phyloP scores from a whole-genome alignment of 1,284 basidiomycete species.

The Ceratobasidium papillatum region DNA sequence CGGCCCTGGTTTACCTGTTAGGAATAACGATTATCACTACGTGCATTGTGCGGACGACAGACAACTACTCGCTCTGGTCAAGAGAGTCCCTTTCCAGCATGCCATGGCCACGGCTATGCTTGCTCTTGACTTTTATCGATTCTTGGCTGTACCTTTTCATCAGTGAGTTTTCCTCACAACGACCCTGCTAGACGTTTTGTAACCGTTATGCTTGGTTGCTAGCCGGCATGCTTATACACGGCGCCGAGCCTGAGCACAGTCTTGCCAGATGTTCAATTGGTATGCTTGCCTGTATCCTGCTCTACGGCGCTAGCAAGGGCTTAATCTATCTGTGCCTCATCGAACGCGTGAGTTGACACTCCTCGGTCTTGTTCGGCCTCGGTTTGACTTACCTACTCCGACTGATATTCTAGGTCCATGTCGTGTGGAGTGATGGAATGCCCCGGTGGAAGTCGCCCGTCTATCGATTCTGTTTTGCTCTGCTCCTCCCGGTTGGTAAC shows the following conservation, averaged over 20 bases:
- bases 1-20: constrained; percentile 26
- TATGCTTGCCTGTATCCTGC: constrained; percentile 26
- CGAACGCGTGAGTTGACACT: constrained; percentile 8
- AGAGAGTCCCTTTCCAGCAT: background rate
- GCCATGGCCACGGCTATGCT: constrained; percentile 35
- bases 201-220: background rate
- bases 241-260: constrained; percentile 11
- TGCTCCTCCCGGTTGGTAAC: constrained; percentile 26
- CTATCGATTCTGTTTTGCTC: constrained; percentile 31
- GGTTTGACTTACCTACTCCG: background rate
- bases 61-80: background rate
- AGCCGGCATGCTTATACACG: constrained; percentile 27
- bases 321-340: constrained; percentile 33
- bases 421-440: constrained; percentile 36
- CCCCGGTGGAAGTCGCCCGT: constrained; percentile 26
- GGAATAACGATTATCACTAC: constrained; percentile 23
- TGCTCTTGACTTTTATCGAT: constrained; percentile 20
- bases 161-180: constrained; percentile 1
- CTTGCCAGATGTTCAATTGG: constrained; percentile 25
- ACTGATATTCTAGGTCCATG: constrained; percentile 9
- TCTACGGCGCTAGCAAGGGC: constrained; percentile 31
- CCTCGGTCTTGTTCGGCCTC: constrained; percentile 7
- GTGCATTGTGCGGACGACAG: constrained; percentile 4
- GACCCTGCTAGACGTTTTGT: background rate
- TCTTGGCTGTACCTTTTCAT: constrained; percentile 31